Conservation (phyloP, 106 monocot genomes). For the Dioscorea zingiberensis region DNA sequence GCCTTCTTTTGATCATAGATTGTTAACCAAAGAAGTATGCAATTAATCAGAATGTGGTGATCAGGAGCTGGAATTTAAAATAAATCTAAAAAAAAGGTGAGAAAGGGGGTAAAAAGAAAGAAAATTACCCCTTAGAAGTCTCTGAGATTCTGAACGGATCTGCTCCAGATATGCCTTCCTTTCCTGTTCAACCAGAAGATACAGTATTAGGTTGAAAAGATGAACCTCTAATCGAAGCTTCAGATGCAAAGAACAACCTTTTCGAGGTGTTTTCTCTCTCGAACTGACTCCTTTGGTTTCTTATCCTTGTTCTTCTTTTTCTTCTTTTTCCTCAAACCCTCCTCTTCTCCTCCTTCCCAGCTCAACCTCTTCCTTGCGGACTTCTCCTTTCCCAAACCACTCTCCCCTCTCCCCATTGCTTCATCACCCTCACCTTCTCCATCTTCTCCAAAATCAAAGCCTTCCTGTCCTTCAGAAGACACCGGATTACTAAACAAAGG, state of each 20-base stretch:
- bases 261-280: conserved; percentile 41
- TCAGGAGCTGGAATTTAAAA: background rate
- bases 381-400: conserved; percentile 18
- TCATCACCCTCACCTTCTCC: conserved; percentile 4
- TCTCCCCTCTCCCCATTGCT: conserved; percentile 2
- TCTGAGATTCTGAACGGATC: conserved; percentile 80
- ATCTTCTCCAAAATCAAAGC: background rate
- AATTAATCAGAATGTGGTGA: too few species aligned
- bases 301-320: conserved; percentile 28
- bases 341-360: conserved; percentile 34
- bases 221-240: background rate
- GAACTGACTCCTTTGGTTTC: conserved; percentile 28
- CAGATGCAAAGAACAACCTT: conserved; percentile 36
- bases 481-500: conserved; percentile 33
- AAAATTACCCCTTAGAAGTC: conserved; percentile 61
- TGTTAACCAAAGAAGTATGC: too few species aligned
- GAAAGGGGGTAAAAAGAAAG: background rate
- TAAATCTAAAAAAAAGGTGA: background rate
- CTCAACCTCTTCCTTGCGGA: conserved; percentile 54
- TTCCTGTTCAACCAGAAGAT: conserved; percentile 42
- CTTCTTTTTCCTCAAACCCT: conserved; percentile 16
- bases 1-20: too few species aligned
- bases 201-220: background rate
- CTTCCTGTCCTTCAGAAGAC: background rate
- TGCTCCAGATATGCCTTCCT: conserved; percentile 57